Percentiles rank a stretch among this genome's conserved stretches.
These are phyloP conservation scores for Blastomyces gilchristii DNA, from an alignment of 2,329 filamentous ascomycete species.

Conservation along the genomic window DNA sequence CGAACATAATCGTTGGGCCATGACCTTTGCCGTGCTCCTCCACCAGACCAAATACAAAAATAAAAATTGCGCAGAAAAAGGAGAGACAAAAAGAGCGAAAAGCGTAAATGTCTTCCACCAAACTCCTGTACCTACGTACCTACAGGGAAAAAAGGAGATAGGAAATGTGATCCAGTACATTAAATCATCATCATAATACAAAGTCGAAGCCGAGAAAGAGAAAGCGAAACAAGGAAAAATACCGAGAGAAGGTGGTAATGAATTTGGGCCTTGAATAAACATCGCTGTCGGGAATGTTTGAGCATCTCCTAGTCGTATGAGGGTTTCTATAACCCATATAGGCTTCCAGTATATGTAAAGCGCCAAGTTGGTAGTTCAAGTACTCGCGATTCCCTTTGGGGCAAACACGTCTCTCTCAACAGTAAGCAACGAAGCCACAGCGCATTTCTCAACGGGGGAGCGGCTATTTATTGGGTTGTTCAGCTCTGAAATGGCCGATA, in stretches of 20 bases:
- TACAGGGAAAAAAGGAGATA: not conserved
- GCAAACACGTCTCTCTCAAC: conserved; percentile 17
- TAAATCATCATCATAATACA: not conserved
- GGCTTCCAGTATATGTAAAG: not conserved
- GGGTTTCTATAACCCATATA: not conserved
- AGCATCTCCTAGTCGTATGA: not conserved
- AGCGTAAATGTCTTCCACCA: not conserved
- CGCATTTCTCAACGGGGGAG: conserved; percentile 18
- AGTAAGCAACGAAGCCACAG: conserved; percentile 19
- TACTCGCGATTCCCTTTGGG: conserved; percentile 5
- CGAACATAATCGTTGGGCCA: not conserved
- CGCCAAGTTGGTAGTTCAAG: not conserved
- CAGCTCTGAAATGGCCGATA: conserved; percentile 2
- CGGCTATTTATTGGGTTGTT: conserved; percentile 8
- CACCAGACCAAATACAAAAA: not conserved
- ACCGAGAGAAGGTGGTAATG: not conserved
- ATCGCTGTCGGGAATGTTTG: not conserved
- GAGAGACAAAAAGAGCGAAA: not conserved
- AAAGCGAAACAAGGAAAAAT: not conserved
- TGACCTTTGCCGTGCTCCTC: not conserved
- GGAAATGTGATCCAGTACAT: not conserved
- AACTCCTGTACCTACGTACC: not conserved
- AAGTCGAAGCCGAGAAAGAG: not conserved
- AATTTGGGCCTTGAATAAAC: not conserved
- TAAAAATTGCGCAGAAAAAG: not conserved